Evolutionary conservation across 441 rosid species (phyloP).

Genomic region (Erysimum cheiri): DNA sequence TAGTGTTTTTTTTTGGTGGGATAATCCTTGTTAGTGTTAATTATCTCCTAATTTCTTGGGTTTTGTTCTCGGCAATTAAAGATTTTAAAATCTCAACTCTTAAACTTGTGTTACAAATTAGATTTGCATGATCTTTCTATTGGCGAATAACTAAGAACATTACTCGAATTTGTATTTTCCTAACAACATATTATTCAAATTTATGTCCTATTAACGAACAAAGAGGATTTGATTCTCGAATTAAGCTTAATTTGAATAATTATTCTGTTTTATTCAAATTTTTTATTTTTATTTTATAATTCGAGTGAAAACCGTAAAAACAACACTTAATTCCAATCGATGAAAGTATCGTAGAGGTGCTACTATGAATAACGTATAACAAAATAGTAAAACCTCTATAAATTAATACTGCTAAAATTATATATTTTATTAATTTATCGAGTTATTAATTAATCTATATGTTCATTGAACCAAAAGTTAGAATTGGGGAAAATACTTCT

Average conservation of each 20-base stretch:
- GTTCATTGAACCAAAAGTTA: too few relatives aligned
- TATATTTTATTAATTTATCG: too few relatives aligned
- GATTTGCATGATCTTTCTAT: background rate
- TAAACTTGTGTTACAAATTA: background rate
- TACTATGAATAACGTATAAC: too few relatives aligned
- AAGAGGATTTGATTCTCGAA: background rate
- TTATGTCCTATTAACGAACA: background rate
- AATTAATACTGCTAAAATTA: too few relatives aligned
- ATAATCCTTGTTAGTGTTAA: background rate
- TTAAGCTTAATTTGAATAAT: too few relatives aligned
- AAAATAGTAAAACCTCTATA: too few relatives aligned
- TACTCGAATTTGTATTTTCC: background rate
- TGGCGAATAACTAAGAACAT: background rate
- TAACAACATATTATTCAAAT: background rate
- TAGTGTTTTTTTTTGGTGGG: too few relatives aligned
- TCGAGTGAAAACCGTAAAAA: too few relatives aligned
- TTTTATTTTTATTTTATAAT: background rate
- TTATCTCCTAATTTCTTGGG: slow-evolving; percentile 16
- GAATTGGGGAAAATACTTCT: slow-evolving; percentile 18
- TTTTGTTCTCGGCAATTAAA: background rate
- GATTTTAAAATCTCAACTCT: background rate
- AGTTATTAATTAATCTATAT: too few relatives aligned
- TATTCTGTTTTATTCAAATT: background rate
- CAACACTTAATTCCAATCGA: too few relatives aligned
- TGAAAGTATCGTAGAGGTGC: too few relatives aligned